Percentiles rank a stretch among this genome's conserved stretches.
Conservation (phyloP, 164 flowering plant genomes). For the Umbellularia californica region DNA sequence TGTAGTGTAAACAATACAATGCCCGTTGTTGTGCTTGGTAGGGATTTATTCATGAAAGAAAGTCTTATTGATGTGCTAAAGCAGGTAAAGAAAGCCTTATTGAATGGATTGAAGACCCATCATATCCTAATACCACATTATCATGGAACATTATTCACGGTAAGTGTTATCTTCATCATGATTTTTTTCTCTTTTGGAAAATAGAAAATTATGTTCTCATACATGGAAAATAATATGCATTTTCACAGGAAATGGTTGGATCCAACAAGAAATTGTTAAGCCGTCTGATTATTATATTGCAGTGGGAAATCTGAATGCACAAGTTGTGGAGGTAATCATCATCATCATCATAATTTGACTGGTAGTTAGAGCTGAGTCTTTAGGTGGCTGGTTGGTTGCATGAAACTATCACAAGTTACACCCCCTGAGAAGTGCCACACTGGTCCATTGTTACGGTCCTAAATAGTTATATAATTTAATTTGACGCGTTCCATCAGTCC, state of each 20-base stretch:
- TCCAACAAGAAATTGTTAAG: slow-evolving; percentile 39
- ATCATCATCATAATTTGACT: neutral
- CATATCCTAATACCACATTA: slow-evolving; percentile 60
- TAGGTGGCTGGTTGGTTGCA: no score
- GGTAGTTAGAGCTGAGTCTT: no score
- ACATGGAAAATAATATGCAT: no score
- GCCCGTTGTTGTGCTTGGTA: no score
- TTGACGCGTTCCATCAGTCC: no score
- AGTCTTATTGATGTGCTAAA: slow-evolving; percentile 4
- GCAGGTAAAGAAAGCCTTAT: slow-evolving; percentile 65
- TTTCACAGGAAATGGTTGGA: slow-evolving; percentile 52
- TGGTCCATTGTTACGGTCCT: no score
- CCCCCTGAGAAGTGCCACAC: no score
- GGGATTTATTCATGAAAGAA: no score
- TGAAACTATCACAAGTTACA: no score
- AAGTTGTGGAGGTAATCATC: slow-evolving; percentile 46
- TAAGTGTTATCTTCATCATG: slow-evolving; percentile 18
- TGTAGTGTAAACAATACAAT: no score
- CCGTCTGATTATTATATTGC: slow-evolving; percentile 61
- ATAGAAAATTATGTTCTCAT: no score
- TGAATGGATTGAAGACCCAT: slow-evolving; percentile 67
- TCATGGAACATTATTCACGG: slow-evolving; percentile 74
- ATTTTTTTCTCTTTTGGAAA: neutral
- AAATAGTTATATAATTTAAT: no score
- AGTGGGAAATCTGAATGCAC: slow-evolving; percentile 50